Conservation (phyloP, 345 rosid genomes). For the Hypericum perforatum region DNA sequence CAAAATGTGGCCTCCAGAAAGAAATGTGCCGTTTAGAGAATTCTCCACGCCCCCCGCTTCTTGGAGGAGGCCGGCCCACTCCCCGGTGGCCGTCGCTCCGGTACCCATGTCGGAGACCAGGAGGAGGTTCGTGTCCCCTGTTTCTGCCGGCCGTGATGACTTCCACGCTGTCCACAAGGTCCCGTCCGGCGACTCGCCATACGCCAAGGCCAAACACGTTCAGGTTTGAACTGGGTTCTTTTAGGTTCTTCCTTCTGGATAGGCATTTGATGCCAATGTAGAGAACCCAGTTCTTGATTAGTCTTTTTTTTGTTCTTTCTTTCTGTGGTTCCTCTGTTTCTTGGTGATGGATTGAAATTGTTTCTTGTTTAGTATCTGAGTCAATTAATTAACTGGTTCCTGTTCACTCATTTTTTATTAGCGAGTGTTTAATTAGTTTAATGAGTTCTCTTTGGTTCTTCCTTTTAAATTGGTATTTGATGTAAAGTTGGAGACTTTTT, state of each 20-base stretch:
- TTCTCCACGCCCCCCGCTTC: constrained; percentile 54
- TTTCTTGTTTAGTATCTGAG: too few relatives aligned
- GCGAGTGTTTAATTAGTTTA: too few relatives aligned
- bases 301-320: too few relatives aligned
- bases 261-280: neutral
- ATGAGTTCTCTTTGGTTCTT: neutral
- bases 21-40: constrained; percentile 20
- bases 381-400: too few relatives aligned
- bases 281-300: neutral
- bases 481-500: neutral
- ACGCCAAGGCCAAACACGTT: constrained; percentile 72
- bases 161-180: constrained; percentile 68
- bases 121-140: constrained; percentile 13
- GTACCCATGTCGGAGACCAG: constrained; percentile 51
- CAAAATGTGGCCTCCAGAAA: constrained; percentile 28
- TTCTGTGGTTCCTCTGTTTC: too few relatives aligned
- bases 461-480: neutral
- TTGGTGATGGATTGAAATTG: too few relatives aligned
- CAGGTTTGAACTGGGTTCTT: constrained; percentile 32
- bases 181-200: constrained; percentile 73
- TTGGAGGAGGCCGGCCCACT: constrained; percentile 24
- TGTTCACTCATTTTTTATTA: too few relatives aligned
- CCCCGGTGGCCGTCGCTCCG: constrained; percentile 6
- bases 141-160: constrained; percentile 16
- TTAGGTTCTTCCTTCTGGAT: neutral